Conservation (phyloP, 257 asterid species). For the Jaltomata sinuosa region DNA sequence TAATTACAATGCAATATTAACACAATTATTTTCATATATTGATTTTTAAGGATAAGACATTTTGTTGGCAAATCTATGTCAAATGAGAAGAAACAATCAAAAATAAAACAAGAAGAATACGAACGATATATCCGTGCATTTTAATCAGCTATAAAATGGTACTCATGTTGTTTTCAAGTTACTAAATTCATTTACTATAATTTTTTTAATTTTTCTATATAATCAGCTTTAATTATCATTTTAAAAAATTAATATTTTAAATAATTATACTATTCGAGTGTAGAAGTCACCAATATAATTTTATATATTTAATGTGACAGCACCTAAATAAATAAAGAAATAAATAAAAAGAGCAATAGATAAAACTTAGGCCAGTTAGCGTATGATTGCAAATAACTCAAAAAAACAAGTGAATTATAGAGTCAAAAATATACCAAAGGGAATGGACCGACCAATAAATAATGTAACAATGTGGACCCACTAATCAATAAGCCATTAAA, state of each 20-base stretch:
- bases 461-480: constrained; percentile 37
- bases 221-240: neutral
- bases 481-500: constrained; percentile 46
- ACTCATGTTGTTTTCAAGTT: neutral
- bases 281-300: neutral
- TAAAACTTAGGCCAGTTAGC: constrained; percentile 10
- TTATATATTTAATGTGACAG: neutral
- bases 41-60: too few species aligned
- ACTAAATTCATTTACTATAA: neutral
- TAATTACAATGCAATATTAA: too few species aligned
- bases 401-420: constrained; percentile 14
- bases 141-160: neutral
- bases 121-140: neutral
- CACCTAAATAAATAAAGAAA: neutral
- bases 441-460: constrained; percentile 19
- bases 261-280: neutral
- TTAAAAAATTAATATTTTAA: too few species aligned
- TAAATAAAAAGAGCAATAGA: neutral
- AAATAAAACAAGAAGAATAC: neutral
- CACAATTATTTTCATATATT: too few species aligned
- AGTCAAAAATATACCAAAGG: constrained; percentile 17
- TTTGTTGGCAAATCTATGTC: too few species aligned
- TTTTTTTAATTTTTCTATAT: neutral
- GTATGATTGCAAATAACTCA: constrained; percentile 30
- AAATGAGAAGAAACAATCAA: neutral